Conservation (phyloP, 2,329 filamentous ascomycete genomes). For the Venturia carpophila region DNA sequence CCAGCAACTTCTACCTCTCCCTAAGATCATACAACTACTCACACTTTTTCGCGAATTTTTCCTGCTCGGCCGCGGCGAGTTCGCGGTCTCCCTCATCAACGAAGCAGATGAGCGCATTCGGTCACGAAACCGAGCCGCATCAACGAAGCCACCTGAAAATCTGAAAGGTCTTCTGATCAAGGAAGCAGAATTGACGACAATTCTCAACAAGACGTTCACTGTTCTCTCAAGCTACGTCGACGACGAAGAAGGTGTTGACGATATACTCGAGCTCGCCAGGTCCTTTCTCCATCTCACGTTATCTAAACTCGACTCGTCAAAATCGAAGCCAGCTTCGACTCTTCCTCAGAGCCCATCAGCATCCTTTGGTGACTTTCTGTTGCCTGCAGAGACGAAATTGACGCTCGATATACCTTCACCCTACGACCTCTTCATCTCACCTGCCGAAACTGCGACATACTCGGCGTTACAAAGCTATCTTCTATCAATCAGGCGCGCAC, state of each 20-base stretch:
- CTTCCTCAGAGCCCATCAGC: conserved; percentile 37
- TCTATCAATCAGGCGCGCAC: conserved; percentile 73
- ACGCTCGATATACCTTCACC: conserved; percentile 68
- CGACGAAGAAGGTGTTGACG: conserved; percentile 66
- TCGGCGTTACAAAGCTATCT: conserved; percentile 82
- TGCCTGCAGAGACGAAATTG: conserved; percentile 67
- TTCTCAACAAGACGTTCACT: conserved; percentile 71
- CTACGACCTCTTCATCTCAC: conserved; percentile 76
- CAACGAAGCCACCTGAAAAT: conserved; percentile 34
- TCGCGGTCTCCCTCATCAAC: conserved; percentile 75
- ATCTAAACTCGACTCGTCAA: conserved; percentile 39
- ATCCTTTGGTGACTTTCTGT: conserved; percentile 71
- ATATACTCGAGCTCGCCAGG: conserved; percentile 73
- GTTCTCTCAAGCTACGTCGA: conserved; percentile 68
- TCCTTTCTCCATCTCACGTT: conserved; percentile 64
- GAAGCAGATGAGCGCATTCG: conserved; percentile 75
- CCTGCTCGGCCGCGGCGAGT: conserved; percentile 79
- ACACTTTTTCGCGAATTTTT: conserved; percentile 78
- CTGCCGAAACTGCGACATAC: conserved; percentile 69
- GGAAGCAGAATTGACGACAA: conserved; percentile 74
- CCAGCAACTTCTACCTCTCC: conserved; percentile 70
- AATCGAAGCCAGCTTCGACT: conserved; percentile 28
- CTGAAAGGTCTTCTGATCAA: conserved; percentile 64
- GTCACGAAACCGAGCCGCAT: conserved; percentile 52
- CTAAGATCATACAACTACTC: conserved; percentile 68